Evolutionary conservation across 345 rosid species (phyloP), one percentile per base, ranked within the genome.

Genomic region (Atalantia buxifolia): DNA sequence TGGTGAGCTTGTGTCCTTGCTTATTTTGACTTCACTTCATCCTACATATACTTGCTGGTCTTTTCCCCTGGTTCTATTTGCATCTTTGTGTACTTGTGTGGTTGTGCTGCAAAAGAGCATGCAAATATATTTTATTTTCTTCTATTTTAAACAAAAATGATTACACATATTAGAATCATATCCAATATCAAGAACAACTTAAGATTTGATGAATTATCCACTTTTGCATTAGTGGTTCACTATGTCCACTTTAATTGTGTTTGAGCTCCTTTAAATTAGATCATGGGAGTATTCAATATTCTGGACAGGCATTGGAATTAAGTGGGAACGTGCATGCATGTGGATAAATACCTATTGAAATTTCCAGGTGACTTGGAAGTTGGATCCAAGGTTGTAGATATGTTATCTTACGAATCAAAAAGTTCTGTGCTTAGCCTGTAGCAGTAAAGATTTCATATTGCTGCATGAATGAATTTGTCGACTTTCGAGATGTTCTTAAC

Each of bases 1-100:
- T 77, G 98, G 99, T 96, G 86, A 63, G 91, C 77, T 22, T 42
- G 4, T 16, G 27, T 66, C 9, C 67, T 35, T 69, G n/a, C 25
- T 38, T 56, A 25, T 63, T 14, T 31, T 18, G 31, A 45, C 13
- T 75, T 31, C n/a, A 18, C 48, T 21, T 64, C 48, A 6, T 28
- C 10, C 16, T 45, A 2, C 33, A 3, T 63, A 19, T 74, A 62
- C 69, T 62, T 42, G 21, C 14, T 18, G 40, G 66, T 21, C 30
- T 35, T 63, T 62, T 18, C 61, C 16, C 33, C 16, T 42, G 42
- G 7, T 40, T 61, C 30, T 60, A 13, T 59, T 42, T 38, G 25
- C 2, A 25, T 61, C 10, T 45, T 61, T 18, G 12, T 25, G 27
- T 25, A 21, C 31, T 22, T 30, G 1, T 16, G 18, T 63, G 55